phyloP scores from a whole-genome alignment of 2,329 filamentous ascomycete genomes.

The Exophiala viscosa region DNA sequence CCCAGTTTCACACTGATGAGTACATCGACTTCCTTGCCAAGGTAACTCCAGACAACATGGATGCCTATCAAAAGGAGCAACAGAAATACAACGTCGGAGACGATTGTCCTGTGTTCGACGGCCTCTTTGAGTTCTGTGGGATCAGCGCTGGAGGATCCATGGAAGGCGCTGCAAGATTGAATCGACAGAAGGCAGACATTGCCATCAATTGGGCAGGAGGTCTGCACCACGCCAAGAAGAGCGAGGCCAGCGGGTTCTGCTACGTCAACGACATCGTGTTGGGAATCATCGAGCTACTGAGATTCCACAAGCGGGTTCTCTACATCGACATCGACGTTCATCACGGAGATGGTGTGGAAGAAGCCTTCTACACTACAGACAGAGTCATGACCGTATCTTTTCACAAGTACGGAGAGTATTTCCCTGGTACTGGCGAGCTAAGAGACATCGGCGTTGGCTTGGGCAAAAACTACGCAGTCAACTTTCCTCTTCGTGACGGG shows the following conservation, averaged over 20 bases:
- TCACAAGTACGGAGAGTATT: slow-evolving; percentile 71
- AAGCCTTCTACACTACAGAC: slow-evolving; percentile 68
- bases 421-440: slow-evolving; percentile 66
- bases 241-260: slow-evolving; percentile 92
- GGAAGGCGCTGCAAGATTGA: slow-evolving; percentile 66
- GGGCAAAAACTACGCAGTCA: slow-evolving; percentile 66
- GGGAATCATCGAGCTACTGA: slow-evolving; percentile 61
- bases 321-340: slow-evolving; percentile 68
- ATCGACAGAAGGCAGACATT: slow-evolving; percentile 65
- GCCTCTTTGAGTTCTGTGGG: slow-evolving; percentile 66
- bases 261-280: slow-evolving; percentile 85
- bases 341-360: slow-evolving; percentile 66
- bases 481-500: slow-evolving; percentile 66
- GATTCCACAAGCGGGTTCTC: slow-evolving; percentile 61
- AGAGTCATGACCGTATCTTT: slow-evolving; percentile 70
- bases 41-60: slow-evolving; percentile 98
- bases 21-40: slow-evolving; percentile 73
- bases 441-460: slow-evolving; percentile 65
- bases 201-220: slow-evolving; percentile 87
- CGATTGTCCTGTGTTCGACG: slow-evolving; percentile 64
- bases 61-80: slow-evolving; percentile 84
- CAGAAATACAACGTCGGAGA: slow-evolving; percentile 70
- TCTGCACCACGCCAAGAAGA: slow-evolving; percentile 92
- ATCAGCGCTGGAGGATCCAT: slow-evolving; percentile 68
- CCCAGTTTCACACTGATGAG: slow-evolving; percentile 69